Evolutionary conservation across 306 rosid genomes (phyloP), one percentile per base, ranked within the genome.

Genomic region (Medicago lupulina): DNA sequence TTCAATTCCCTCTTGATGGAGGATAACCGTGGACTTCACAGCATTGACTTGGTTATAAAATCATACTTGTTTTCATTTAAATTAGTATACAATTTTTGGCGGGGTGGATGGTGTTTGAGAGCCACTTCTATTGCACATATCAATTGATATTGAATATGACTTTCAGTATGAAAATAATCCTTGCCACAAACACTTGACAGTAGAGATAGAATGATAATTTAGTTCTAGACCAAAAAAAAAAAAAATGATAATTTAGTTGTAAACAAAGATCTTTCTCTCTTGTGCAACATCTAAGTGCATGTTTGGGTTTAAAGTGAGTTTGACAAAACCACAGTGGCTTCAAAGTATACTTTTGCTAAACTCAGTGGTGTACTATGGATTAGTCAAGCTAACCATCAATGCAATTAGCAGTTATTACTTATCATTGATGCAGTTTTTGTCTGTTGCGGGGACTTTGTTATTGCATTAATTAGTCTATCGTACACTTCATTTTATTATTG

Each of bases 401-500:
- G 4, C 38, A 58, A 58, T 54, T 54, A 51, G 44, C 39, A 18
- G 43, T n/a, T 51, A 44, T 53, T 43, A 31, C 23, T 28, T 40
- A 17, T 57, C 59, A 38, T 67, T 28, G 50, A 50, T 76, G 21
- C 73, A 65, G 36, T 51, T 59, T 57, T 53, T 46, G 62, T 61
- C 11, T 18, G 21, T 40, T 54, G 25, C 16, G 4, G 51, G 62
- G 25, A 70, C 39, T 64, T 58, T 31, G 16, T 61, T 36, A 17
- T 71, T 50, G 50, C 31, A 31, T 44, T 28, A 69, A 43, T 67
- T 50, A 34, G 40, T 70, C 60, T 17, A 55, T 18, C 67, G 15
- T 55, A 50, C 62, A 39, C 76, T 21, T 49, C 68, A 81, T 74
- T 38, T 73, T 38, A 57, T 6, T 23, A 40, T 63, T 44, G n/a